Conservation (phyloP, 331 rosid species). For the Erythrophleum ivorense region DNA sequence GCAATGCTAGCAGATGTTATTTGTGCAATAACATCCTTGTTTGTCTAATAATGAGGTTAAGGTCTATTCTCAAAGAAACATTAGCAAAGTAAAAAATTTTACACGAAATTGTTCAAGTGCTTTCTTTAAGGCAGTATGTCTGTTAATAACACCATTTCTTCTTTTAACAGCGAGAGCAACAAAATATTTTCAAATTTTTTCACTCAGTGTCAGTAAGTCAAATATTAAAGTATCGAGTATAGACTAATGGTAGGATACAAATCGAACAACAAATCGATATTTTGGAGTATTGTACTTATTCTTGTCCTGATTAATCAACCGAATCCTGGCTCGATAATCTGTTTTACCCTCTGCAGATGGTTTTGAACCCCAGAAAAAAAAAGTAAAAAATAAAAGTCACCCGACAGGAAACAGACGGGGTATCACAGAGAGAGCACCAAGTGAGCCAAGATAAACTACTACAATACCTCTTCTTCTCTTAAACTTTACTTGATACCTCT, state of each 20-base stretch:
- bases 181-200: not conserved
- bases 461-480: slow-evolving; percentile 74
- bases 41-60: slow-evolving; percentile 63
- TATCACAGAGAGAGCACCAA: not conserved
- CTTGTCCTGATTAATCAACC: slow-evolving; percentile 86
- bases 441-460: not conserved
- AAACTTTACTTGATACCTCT: slow-evolving; percentile 69
- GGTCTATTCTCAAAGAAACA: slow-evolving; percentile 19
- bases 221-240: no score
- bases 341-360: slow-evolving; percentile 82
- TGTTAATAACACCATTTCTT: not conserved
- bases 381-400: not conserved
- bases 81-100: not conserved
- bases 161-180: not conserved
- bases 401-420: not conserved
- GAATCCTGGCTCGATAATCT: slow-evolving; percentile 82
- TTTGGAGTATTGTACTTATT: slow-evolving; percentile 92
- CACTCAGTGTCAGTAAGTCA: not conserved
- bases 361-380: not conserved
- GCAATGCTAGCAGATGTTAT: slow-evolving; percentile 80
- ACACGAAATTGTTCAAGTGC: not conserved
- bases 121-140: not conserved
- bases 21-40: slow-evolving; percentile 82
- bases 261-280: slow-evolving; percentile 77
- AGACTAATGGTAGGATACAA: slow-evolving; percentile 63